These are phyloP conservation scores for Spatholobus suberectus DNA, from an alignment of 306 rosid species.

Conservation along the genomic window DNA sequence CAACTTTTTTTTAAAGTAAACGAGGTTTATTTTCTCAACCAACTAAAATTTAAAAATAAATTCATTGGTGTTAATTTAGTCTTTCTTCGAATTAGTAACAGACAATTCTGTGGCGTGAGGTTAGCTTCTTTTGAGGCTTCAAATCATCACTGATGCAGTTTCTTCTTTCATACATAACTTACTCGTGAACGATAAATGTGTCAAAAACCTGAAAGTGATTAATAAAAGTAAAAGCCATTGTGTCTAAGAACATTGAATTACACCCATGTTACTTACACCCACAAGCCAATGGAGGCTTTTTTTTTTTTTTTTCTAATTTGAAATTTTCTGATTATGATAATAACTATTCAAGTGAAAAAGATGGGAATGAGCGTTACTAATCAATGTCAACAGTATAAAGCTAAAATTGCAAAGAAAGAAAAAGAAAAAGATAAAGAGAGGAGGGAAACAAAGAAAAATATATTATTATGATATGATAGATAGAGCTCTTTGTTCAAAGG, in stretches of 20 bases:
- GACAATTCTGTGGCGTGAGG: background rate
- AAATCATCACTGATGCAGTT: background rate
- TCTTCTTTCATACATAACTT: background rate
- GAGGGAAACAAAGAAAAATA: background rate
- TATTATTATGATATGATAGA: background rate
- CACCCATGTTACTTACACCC: background rate
- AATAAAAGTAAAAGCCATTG: background rate
- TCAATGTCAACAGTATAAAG: conserved; percentile 27
- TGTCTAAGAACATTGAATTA: background rate
- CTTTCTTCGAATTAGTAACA: background rate
- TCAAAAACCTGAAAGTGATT: background rate
- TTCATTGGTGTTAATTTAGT: background rate
- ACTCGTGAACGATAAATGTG: background rate
- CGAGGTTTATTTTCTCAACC: background rate
- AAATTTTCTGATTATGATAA: background rate
- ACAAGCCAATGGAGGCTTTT: background rate
- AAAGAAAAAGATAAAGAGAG: background rate
- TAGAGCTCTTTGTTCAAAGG: conserved; percentile 19
- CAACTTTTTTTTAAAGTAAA: background rate
- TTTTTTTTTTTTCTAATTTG: background rate
- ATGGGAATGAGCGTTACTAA: background rate
- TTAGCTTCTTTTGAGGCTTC: background rate
- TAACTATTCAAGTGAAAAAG: background rate
- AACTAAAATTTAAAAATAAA: background rate
- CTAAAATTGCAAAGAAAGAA: conserved; percentile 27